Evolutionary conservation across 2,329 filamentous ascomycete species (phyloP).

Genomic region (Colletotrichum siamense): DNA sequence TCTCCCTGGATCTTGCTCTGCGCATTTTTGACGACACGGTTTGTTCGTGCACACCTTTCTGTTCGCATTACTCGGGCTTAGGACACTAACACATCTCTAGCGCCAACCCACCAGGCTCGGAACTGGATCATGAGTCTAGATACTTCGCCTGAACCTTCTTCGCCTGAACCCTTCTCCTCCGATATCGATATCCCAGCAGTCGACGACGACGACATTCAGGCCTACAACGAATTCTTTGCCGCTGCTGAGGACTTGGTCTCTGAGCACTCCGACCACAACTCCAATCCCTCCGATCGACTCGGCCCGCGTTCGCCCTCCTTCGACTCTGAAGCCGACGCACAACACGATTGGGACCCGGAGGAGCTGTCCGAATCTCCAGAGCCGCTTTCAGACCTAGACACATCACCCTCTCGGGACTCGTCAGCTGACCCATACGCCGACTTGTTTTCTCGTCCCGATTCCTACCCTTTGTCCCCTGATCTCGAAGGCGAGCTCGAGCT

Average conservation of each 20-base stretch:
- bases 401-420: not conserved
- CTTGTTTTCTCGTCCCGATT: not conserved
- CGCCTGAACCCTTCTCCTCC: not conserved
- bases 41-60: not conserved
- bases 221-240: not conserved
- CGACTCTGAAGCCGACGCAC: constrained; percentile 10
- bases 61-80: not conserved
- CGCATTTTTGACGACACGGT: not conserved
- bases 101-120: constrained; percentile 11
- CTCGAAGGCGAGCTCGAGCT: constrained; percentile 17
- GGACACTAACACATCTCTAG: not conserved
- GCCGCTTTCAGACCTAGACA: not conserved
- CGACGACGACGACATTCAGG: not conserved
- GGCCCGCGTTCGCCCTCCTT: not conserved
- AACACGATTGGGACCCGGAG: not conserved
- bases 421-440: not conserved
- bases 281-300: not conserved
- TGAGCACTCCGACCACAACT: not conserved
- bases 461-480: constrained; percentile 12
- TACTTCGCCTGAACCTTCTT: constrained; percentile 13
- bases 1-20: not conserved
- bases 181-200: not conserved
- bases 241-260: not conserved
- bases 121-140: constrained; percentile 13
- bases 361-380: not conserved